phyloP scores from a whole-genome alignment of 2,329 filamentous ascomycete species.

The Calonectria multiphialidica region DNA sequence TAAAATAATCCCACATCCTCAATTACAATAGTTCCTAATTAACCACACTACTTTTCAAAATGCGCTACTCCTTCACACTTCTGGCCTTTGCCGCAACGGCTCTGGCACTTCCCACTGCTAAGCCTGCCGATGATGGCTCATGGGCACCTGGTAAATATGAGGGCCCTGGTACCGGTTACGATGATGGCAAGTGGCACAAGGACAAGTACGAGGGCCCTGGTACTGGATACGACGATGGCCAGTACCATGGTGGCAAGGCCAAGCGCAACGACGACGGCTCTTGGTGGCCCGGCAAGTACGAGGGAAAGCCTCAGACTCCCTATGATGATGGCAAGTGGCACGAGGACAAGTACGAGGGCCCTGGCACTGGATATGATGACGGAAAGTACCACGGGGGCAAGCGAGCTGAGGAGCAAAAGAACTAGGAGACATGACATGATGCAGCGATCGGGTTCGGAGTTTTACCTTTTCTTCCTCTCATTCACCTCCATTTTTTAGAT shows the following conservation, averaged over 20 bases:
- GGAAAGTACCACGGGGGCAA: not conserved
- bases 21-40: not conserved
- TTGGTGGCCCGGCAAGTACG: not conserved
- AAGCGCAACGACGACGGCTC: not conserved
- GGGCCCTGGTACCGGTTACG: not conserved
- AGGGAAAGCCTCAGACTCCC: not conserved
- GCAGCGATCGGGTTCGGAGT: not conserved
- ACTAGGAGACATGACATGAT: not conserved
- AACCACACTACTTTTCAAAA: not conserved
- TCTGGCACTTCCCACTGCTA: not conserved
- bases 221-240: not conserved
- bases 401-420: not conserved
- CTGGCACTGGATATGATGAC: not conserved
- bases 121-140: slow-evolving; percentile 5
- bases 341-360: not conserved
- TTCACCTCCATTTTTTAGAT: not conserved
- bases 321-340: not conserved
- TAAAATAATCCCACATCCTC: not conserved
- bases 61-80: slow-evolving; percentile 1
- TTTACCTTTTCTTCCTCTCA: not conserved
- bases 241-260: not conserved
- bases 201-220: not conserved
- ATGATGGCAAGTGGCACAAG: not conserved
- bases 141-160: not conserved
- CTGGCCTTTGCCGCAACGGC: not conserved